Evolutionary conservation across 805 yeast species (phyloP), one percentile per base, ranked within the genome.

Genomic region (Nakazawaea ernobii): DNA sequence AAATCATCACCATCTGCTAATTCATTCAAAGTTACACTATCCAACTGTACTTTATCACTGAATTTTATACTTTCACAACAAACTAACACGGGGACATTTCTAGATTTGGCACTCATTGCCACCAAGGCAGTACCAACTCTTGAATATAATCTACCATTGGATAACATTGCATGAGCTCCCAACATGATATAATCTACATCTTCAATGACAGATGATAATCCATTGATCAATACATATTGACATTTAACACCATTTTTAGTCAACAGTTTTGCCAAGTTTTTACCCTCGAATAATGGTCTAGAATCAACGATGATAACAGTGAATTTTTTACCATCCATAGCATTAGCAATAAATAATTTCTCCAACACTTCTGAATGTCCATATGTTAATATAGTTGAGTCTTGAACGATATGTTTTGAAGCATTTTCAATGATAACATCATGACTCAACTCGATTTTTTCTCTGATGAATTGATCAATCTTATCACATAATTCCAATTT

Each of bases 131-230:
- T 84, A 20, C 99, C 99, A 14, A 89, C 97, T 52, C 99, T 79
- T 1, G 97, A 86, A 61, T 87, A 90, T 48, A 94, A 73, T 62
- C 90, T 79, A 1, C 99, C 99, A 61, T 94, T 94, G 8, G 97
- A 89, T 49, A 94, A 74, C 87, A 94, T 90, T 30, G 97, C 95
- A 62, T 94, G 98, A 0, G 98, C 98, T 13, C 99, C 99, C 32
- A 94, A 71, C 63, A 94, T 85, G 6, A 94, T 95, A 54, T 86
- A 84, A 56, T 94, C 94, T 32, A 94, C 92, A 62, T 87, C 90
- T 55, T 84, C 86, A 57, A 94, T 74, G 8, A 89, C 82, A 26
- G 94, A 81, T 3, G 91, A 79, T 43, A 94, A 70, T 15, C 96
- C 84, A 46, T 82, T 84, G 50, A 94, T 79, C 53, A 90, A 68